Evolutionary conservation across 352 stramenopile species (phyloP), one percentile per base, ranked within the genome.

Genomic region (Phytophthora chlamydospora): DNA sequence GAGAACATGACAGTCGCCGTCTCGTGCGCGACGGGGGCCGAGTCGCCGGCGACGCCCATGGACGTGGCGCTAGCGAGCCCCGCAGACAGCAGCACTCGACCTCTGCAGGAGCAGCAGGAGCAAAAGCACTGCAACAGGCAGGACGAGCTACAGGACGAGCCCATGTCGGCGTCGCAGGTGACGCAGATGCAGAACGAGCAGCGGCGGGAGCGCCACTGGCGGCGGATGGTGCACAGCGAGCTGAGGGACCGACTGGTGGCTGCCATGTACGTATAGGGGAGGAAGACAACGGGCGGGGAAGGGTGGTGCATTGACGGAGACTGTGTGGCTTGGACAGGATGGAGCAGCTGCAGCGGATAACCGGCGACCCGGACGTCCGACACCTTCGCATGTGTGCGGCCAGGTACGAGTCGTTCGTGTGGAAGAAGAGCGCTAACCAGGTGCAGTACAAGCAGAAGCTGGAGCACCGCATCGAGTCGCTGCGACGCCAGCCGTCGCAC

Each of bases 401-500:
- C 2, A 66, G 80, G 13, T 91, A 91, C 56, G 82, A 91, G 58
- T 85, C 78, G 51, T 81, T 85, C 29, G 82, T 89, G 21, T 89
- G 79, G 82, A 79, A 87, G 55, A 88, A 80, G 48, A 88, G 79
- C 43, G 72, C 68, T 2, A 88, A 80, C 41, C 74, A 88, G 51
- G 73, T 91, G 24, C 75, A 89, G 57, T 91, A 91, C 59, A 79
- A 80, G 39, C 75, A 88, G 34, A 88, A 85, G 60, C 54, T 91
- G 32, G 78, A 89, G 47, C 68, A 80, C 1, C 76, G 81, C 9
- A 88, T 91, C 58, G 75, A 88, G 39, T 89, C 81, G 11, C 57
- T 91, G 6, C 76, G 77, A 24, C 61, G 74, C 31, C 81, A 89
- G 50, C 75, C 81, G 27, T 75, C 77, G 2, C 69, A 79, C 17